A percentile compares a stretch with the other conserved stretches of the same genome.
Conservation (phyloP, 306 rosid species). For the Argentina anserina region DNA sequence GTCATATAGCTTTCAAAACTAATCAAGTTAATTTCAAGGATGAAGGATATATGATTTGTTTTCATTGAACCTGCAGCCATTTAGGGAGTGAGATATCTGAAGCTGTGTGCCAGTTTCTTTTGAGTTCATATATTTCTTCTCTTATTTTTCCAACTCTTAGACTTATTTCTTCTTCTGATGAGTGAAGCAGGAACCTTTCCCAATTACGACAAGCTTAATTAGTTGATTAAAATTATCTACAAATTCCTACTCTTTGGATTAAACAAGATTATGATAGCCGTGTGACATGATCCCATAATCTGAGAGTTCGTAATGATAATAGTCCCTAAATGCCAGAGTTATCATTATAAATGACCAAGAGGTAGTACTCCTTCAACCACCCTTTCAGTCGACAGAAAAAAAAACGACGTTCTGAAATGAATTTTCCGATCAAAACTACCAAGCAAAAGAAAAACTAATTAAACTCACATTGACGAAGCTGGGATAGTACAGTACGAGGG, state of each 20-base stretch:
- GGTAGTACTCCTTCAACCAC: background rate
- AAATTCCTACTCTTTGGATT: no score
- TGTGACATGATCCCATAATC: background rate
- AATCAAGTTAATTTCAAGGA: no score
- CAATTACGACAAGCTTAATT: background rate
- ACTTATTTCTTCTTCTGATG: background rate
- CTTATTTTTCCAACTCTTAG: background rate
- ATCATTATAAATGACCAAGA: background rate
- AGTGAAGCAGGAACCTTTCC: background rate
- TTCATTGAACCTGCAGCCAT: no score
- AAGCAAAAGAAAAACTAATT: background rate
- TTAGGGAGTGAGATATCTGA: no score
- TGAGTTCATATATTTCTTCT: background rate
- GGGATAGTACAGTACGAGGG: slow-evolving; percentile 57
- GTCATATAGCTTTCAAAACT: no score
- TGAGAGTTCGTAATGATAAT: background rate
- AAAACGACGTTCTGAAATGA: background rate
- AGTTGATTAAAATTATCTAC: no score
- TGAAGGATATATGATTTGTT: no score
- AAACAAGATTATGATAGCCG: background rate
- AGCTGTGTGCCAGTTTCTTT: background rate
- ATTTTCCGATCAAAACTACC: background rate
- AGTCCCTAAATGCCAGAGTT: background rate
- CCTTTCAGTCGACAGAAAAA: background rate
- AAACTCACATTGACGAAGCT: slow-evolving; percentile 51